Conservation (phyloP, 495 filamentous ascomycete species). For the Parachaetomium inaequale region DNA sequence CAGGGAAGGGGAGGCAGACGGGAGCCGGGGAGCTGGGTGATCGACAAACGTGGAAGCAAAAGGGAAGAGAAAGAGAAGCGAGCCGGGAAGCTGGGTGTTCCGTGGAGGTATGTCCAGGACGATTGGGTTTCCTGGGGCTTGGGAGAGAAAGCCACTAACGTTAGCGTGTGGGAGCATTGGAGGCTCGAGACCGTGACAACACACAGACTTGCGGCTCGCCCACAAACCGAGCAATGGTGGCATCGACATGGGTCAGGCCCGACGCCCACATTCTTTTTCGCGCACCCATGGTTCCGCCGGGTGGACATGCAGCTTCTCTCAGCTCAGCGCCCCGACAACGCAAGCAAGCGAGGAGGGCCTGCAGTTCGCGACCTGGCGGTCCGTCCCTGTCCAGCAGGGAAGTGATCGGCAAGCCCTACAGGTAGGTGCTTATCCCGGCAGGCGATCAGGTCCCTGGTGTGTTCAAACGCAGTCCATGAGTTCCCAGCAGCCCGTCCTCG, state of each 20-base stretch:
- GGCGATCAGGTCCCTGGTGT: not conserved
- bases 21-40: not conserved
- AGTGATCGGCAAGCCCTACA: constrained; percentile 11
- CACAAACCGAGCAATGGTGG: not conserved
- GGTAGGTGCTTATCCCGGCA: not conserved
- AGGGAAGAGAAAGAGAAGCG: not conserved
- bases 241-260: not conserved
- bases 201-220: not conserved
- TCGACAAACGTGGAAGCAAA: not conserved
- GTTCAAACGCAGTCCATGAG: not conserved
- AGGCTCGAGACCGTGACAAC: constrained; percentile 7
- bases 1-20: not conserved
- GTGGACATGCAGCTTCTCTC: not conserved
- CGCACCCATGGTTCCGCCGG: not conserved
- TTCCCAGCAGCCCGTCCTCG: not conserved
- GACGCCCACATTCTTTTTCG: not conserved
- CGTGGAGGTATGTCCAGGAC: not conserved
- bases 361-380: not conserved
- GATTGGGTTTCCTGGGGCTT: not conserved
- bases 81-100: constrained; percentile 2
- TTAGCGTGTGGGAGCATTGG: not conserved
- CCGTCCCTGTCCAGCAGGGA: not conserved
- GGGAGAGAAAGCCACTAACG: constrained; percentile 3
- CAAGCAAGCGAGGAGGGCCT: not conserved
- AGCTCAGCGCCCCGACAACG: constrained; percentile 4